phyloP scores from a whole-genome alignment of 1,284 basidiomycete species.

The Cryptococcus jaspeensis region DNA sequence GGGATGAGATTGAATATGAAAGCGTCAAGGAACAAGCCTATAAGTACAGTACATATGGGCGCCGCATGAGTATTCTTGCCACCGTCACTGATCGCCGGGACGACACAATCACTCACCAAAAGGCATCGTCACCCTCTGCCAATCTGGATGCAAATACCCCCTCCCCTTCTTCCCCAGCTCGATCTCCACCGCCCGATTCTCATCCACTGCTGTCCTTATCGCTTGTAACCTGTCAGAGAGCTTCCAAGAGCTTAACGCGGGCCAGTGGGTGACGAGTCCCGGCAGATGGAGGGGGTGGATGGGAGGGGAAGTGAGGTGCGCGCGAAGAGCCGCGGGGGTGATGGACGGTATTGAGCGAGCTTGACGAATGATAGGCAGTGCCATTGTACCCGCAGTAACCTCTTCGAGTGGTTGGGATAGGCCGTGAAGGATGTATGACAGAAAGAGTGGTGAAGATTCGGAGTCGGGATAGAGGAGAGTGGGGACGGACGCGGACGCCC shows the following conservation, averaged over 20 bases:
- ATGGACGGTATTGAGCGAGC: constrained; percentile 7
- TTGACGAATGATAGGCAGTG: constrained; percentile 3
- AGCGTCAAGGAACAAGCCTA: constrained; percentile 47
- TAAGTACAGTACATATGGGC: neutral
- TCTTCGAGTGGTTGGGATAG: no score
- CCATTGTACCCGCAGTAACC: no score
- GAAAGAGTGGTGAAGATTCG: neutral
- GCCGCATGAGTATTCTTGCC: neutral
- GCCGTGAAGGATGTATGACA: no score
- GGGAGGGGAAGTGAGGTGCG: constrained; percentile 19
- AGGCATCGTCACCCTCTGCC: constrained; percentile 38
- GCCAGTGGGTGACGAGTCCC: constrained; percentile 25
- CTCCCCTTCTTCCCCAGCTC: constrained; percentile 38
- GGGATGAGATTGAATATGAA: constrained; percentile 42
- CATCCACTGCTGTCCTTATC: constrained; percentile 25
- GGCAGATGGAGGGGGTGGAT: constrained; percentile 29
- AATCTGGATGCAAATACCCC: constrained; percentile 42
- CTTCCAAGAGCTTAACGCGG: constrained; percentile 57
- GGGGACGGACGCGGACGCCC: neutral
- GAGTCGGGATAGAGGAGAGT: neutral
- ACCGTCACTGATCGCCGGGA: neutral
- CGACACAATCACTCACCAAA: constrained; percentile 29
- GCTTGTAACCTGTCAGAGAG: constrained; percentile 48
- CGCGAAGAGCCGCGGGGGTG: constrained; percentile 18
- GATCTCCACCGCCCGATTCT: constrained; percentile 36